A percentile compares a stretch with the other conserved stretches of the same genome.
Conservation (phyloP, 164 flowering plant genomes). For the Liriodendron chinense region DNA sequence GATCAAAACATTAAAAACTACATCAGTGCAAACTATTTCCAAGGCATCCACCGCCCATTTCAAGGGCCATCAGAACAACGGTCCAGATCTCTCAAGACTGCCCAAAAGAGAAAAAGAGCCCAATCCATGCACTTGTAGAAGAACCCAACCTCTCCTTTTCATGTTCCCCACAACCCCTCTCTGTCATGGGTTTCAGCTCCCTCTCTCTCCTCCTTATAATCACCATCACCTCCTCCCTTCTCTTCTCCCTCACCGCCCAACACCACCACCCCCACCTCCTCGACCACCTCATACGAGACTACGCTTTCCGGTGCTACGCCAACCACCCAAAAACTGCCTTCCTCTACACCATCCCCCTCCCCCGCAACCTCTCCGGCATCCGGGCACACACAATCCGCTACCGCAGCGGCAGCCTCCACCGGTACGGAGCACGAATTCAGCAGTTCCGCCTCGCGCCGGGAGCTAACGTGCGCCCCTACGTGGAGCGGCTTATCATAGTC, state of each 20-base stretch:
- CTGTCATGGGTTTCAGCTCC: constrained; percentile 10
- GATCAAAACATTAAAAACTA: not conserved
- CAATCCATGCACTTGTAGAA: constrained; percentile 28
- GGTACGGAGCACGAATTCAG: constrained; percentile 65
- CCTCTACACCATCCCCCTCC: constrained; percentile 42
- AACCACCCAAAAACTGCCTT: constrained; percentile 49
- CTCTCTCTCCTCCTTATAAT: constrained; percentile 5
- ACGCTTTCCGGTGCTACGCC: constrained; percentile 49
- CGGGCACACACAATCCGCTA: constrained; percentile 44
- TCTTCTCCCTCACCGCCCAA: constrained; percentile 8
- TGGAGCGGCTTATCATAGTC: constrained; percentile 62
- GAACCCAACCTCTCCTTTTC: not conserved
- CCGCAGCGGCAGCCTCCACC: constrained; percentile 76
- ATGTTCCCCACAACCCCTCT: not conserved
- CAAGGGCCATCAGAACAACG: not conserved
- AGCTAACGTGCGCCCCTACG: constrained; percentile 51
- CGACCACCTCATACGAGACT: constrained; percentile 61
- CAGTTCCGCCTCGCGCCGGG: constrained; percentile 62
- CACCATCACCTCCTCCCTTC: constrained; percentile 11
- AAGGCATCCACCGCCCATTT: not conserved
- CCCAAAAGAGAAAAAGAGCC: not conserved
- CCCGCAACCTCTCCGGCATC: constrained; percentile 62
- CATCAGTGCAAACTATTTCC: not conserved
- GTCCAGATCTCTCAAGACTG: not conserved
- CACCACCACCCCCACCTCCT: constrained; percentile 34